A percentile compares a stretch with the other conserved stretches of the same genome.
Conservation (phyloP, 1,139 yeast genomes). For the Taphrina populina region DNA sequence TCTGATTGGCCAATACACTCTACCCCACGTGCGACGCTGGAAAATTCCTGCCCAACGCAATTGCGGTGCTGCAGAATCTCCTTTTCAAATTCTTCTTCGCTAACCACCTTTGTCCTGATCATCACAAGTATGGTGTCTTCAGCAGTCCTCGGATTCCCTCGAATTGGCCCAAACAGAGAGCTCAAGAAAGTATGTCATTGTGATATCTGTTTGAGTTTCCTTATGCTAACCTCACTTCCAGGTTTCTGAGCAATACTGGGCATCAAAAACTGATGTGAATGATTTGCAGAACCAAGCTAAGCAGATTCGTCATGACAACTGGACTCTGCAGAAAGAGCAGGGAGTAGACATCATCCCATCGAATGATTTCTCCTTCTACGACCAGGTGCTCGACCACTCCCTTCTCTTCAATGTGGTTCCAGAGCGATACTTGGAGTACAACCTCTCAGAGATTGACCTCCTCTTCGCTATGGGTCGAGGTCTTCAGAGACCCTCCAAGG, state of each 20-base stretch:
- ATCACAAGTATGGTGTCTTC: slow-evolving; percentile 35
- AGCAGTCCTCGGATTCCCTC: slow-evolving; percentile 38
- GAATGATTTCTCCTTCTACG: slow-evolving; percentile 97
- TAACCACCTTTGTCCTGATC: too few relatives aligned
- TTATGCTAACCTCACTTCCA: slow-evolving; percentile 41
- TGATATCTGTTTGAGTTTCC: background rate
- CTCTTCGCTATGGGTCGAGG: slow-evolving; percentile 99
- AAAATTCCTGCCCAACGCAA: too few relatives aligned
- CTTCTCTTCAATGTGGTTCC: slow-evolving; percentile 93
- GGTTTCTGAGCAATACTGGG: slow-evolving; percentile 98
- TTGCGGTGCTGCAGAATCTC: too few relatives aligned
- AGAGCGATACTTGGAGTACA: slow-evolving; percentile 90
- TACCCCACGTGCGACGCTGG: too few relatives aligned
- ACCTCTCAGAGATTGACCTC: slow-evolving; percentile 85
- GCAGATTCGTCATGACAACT: slow-evolving; percentile 91
- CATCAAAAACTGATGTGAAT: slow-evolving; percentile 83
- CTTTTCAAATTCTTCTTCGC: too few relatives aligned
- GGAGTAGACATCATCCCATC: slow-evolving; percentile 97
- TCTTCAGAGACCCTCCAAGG: slow-evolving; percentile 96
- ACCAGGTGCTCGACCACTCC: slow-evolving; percentile 92
- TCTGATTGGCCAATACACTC: too few relatives aligned
- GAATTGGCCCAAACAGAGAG: slow-evolving; percentile 36
- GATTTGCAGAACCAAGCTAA: slow-evolving; percentile 90
- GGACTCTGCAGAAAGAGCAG: slow-evolving; percentile 96
- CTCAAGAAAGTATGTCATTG: slow-evolving; percentile 20